Evolutionary conservation across 2,329 filamentous ascomycete species (phyloP), one percentile per base, ranked within the genome.

Genomic region (Corinectria fuckeliana): DNA sequence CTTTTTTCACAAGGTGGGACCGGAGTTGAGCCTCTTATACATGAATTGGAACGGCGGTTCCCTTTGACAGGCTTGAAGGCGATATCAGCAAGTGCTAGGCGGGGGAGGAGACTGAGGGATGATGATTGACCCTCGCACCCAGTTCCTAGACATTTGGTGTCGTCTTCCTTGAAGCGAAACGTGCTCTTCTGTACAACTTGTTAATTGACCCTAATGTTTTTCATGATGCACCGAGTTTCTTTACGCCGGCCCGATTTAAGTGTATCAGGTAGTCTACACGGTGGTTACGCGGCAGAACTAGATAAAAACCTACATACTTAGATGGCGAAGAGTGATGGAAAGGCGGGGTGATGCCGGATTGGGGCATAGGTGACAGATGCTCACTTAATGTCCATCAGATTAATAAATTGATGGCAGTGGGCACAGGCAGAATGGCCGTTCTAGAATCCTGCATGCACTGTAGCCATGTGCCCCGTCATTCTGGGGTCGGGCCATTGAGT

Each of bases 371-470:
- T 34, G 30, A 25, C n/a, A 16, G 23, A 26, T 26, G 41, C 25
- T n/a, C n/a, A n/a, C n/a, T n/a, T n/a, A n/a, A n/a, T n/a, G n/a
- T n/a, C n/a, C n/a, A n/a, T n/a, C 23, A 44, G 41, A 26, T 41
- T 3, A 38, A 3, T 16, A 18, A 38, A n/a, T n/a, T 41, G 18
- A 41, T 14, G 11, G 5, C 41, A 16, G 13, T 26, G 16, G 41
- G 14, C 39, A 16, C 39, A 23, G 16, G n/a, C n/a, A 26, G 14
- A 45, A 32, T 57, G 8, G 16, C 26, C 23, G 21, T 50, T 57
- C 54, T 51, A 51, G 54, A 57, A 57, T 42, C 30, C 41, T 26
- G 49, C 38, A 47, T n/a, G n/a, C 49, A 10, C 39, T 23, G 7
- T 32, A 6, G 30, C n/a, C 26, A 41, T 23, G 42, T 16, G 56